Evolutionary conservation across 371 early-diverging fungal genomes (phyloP).

Genomic region (Phascolomyces articulosus): DNA sequence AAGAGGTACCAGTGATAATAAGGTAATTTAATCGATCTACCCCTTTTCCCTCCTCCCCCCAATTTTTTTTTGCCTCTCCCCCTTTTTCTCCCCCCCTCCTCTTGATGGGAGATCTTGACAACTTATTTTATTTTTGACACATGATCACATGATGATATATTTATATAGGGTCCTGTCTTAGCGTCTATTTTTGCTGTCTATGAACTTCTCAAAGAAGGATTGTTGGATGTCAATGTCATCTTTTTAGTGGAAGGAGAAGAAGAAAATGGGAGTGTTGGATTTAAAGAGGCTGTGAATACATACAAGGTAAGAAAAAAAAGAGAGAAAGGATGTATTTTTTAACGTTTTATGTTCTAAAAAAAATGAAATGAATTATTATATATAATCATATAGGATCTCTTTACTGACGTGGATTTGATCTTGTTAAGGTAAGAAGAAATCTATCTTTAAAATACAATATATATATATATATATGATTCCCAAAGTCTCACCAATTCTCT

Average conservation of each 20-base stretch:
- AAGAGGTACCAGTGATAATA: constrained; percentile 84
- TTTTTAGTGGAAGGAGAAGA: constrained; percentile 89
- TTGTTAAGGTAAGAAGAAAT: constrained; percentile 62
- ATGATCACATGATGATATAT: not conserved
- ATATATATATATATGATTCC: not conserved
- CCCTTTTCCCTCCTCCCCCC: too few species aligned
- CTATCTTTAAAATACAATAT: not conserved
- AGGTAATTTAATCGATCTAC: constrained; percentile 28
- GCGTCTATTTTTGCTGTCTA: constrained; percentile 79
- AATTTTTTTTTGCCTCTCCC: not conserved
- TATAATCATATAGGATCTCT: constrained; percentile 37
- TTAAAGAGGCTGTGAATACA: constrained; percentile 64
- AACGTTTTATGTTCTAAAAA: not conserved
- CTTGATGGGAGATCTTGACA: too few species aligned
- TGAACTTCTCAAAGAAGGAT: constrained; percentile 66
- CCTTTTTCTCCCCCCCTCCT: too few species aligned
- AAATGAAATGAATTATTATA: not conserved
- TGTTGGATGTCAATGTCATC: constrained; percentile 70
- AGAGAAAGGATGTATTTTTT: too few species aligned
- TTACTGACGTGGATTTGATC: constrained; percentile 72
- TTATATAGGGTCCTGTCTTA: constrained; percentile 68
- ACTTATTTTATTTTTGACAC: not conserved
- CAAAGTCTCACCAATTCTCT: not conserved
- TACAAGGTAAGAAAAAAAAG: constrained; percentile 34
- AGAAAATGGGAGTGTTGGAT: constrained; percentile 77